Evolutionary conservation across 176 grass and related monocot genomes (phyloP), one percentile per base, ranked within the genome.

Genomic region (Avena insularis): DNA sequence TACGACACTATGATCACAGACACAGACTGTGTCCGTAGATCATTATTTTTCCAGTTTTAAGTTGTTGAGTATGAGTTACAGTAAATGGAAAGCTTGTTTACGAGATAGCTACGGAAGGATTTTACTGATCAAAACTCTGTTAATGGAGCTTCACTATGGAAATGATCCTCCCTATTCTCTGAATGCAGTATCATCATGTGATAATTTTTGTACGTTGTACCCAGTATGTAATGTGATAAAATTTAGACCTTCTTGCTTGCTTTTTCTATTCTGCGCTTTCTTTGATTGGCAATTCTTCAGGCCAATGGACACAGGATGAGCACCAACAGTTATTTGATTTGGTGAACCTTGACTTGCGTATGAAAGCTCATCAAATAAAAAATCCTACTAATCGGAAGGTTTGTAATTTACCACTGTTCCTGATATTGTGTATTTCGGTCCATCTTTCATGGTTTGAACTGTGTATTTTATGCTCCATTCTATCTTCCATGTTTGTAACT

Each of bases 271-370:
- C 17, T 66, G 46, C 38, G 15, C 51, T 12, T 71, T 20, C 31
- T 48, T 75, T 79, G 47, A 60, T 79, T 84, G 70, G 56, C 68
- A 21, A 78, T 75, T 80, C 16, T 87, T 64, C 82, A 98, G 95
- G 95, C 7, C 0, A 0, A 17, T 98, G 93, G 96, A 83, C 47
- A 86, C 91, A 92, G 81, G 90, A 95, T 15, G 96, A 98, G 85
- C 89, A 92, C 53, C 90, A 95, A 78, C 62, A 83, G 50, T 88
- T 95, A 47, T 98, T 95, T 86, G 88, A 95, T 92, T 80, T 98
- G 75, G 96, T 95, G 68, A 98, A 98, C 61, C 55, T 89, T 83
- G 95, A 98, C 82, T 83, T 95, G 88, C 87, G 61, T 45, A 31
- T 90, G 62, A 98, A 94, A 91, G 91, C 84, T 35, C 82, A 77